Conservation (phyloP, 2,329 filamentous ascomycete genomes). For the Exophiala lecanii-corni region DNA sequence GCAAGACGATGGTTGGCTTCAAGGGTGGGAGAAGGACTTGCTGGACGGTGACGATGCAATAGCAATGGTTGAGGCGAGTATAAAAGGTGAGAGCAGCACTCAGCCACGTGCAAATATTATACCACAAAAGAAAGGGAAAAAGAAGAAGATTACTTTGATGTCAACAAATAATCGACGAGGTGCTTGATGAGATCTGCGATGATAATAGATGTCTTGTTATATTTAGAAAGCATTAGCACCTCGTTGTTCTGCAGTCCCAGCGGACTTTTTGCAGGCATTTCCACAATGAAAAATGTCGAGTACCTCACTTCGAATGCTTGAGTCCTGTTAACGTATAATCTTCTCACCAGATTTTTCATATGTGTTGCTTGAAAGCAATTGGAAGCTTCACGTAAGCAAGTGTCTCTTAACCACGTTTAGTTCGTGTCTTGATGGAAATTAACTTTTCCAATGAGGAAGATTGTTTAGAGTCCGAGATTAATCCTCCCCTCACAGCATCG, state of each 20-base stretch:
- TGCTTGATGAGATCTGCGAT: conserved; percentile 36
- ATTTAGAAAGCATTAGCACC: too few species aligned
- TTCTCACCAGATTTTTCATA: too few species aligned
- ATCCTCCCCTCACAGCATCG: too few species aligned
- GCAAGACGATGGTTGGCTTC: conserved; percentile 77
- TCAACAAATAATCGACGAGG: conserved; percentile 59
- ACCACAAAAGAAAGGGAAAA: conserved; percentile 49
- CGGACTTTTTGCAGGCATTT: background rate
- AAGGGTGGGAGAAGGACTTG: conserved; percentile 75
- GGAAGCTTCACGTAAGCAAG: too few species aligned
- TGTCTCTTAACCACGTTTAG: too few species aligned
- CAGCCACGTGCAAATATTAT: conserved; percentile 12
- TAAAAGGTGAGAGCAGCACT: conserved; percentile 26
- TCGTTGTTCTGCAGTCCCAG: too few species aligned
- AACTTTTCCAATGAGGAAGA: background rate
- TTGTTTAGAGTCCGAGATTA: too few species aligned
- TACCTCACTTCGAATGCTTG: too few species aligned
- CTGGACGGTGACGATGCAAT: conserved; percentile 57
- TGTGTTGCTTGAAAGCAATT: too few species aligned
- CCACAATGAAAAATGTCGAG: too few species aligned
- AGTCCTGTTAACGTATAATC: too few species aligned
- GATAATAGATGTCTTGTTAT: background rate
- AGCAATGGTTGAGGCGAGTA: conserved; percentile 43
- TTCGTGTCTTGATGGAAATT: too few species aligned
- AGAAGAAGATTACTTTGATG: conserved; percentile 66